Percentiles rank a stretch among this genome's conserved stretches.
Conservation (phyloP, 139 green algal species). For the Deuterostichococcus epilithicus region DNA sequence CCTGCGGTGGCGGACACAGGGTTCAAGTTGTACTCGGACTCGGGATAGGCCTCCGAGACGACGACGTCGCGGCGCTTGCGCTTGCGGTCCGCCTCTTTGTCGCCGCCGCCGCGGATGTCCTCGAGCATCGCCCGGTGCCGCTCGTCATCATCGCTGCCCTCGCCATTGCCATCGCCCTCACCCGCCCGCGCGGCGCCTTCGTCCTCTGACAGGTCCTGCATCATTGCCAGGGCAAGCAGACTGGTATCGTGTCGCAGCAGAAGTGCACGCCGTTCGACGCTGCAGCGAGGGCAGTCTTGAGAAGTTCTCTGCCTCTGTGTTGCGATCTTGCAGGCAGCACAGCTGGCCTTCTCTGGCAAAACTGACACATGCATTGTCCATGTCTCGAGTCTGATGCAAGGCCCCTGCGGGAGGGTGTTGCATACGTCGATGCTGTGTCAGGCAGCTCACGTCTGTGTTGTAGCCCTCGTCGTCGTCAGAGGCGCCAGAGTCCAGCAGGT, state of each 20-base stretch:
- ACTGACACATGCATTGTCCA: no score
- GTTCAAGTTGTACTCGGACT: conserved; percentile 67
- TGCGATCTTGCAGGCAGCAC: no score
- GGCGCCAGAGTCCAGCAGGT: conserved; percentile 32
- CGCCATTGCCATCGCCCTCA: conserved; percentile 14
- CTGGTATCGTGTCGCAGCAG: no score
- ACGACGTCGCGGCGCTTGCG: conserved; percentile 26
- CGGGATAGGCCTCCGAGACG: conserved; percentile 65
- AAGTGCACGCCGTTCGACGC: no score
- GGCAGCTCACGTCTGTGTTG: conserved; percentile 10
- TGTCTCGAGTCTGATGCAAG: no score
- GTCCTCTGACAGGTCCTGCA: conserved; percentile 28
- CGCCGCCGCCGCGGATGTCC: conserved; percentile 2
- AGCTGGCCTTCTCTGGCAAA: no score
- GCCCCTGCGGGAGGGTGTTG: no score
- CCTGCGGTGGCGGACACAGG: conserved; percentile 20
- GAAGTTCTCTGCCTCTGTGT: no score
- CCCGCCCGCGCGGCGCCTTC: conserved; percentile 16
- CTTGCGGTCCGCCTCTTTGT: background rate
- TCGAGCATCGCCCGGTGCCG: conserved; percentile 13
- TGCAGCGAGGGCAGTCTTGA: no score
- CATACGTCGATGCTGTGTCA: no score
- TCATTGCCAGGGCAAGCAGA: background rate
- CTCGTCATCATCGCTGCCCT: conserved; percentile 22
- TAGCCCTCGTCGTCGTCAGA: conserved; percentile 38